phyloP scores from a whole-genome alignment of 2,329 filamentous ascomycete genomes.

The Fusarium compactum region DNA sequence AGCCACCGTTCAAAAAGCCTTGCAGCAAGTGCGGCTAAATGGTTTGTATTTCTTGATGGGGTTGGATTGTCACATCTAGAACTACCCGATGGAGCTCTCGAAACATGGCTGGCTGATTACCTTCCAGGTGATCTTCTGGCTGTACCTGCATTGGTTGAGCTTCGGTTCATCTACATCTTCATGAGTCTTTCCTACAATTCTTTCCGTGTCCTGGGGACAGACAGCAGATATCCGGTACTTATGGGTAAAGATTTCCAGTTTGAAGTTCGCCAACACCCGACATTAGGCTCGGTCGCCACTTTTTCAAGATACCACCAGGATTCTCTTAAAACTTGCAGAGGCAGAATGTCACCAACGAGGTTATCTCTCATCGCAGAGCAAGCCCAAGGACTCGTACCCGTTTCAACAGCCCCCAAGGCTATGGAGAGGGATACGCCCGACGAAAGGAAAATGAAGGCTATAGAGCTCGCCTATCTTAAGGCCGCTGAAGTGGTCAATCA shows the following conservation, averaged over 20 bases:
- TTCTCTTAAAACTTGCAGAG: rapidly evolving
- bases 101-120: not conserved
- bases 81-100: rapidly evolving
- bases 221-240: rapidly evolving
- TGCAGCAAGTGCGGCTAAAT: too few species aligned
- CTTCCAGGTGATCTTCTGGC: not conserved
- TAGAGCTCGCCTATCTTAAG: too few species aligned
- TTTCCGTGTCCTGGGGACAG: rapidly evolving
- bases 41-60: rapidly evolving
- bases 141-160: not conserved
- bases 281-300: too few species aligned
- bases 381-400: too few species aligned
- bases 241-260: not conserved
- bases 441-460: too few species aligned
- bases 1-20: too few species aligned
- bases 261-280: too few species aligned
- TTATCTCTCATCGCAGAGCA: too few species aligned
- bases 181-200: rapidly evolving
- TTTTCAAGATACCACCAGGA: too few species aligned
- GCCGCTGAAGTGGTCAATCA: too few species aligned
- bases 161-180: rapidly evolving
- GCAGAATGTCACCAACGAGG: rapidly evolving
- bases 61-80: not conserved
- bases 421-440: too few species aligned
- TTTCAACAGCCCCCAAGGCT: rapidly evolving